These are phyloP conservation scores for Tetrapyrgos nigripes DNA, from an alignment of 1,284 basidiomycete species.

Conservation along the genomic window DNA sequence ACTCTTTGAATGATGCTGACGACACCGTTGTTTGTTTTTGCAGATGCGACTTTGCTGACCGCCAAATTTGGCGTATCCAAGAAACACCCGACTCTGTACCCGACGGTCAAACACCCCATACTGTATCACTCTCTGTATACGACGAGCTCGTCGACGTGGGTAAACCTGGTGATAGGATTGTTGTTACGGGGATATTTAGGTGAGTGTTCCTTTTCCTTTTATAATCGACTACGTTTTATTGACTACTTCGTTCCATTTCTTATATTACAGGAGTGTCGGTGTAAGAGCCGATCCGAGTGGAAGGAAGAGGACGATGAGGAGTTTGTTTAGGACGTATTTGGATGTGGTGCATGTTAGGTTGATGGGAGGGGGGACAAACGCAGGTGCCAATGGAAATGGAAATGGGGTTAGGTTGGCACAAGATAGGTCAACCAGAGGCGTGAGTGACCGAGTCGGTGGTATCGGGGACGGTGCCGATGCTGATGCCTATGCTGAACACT, in stretches of 20 bases:
- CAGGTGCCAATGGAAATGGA: too few species aligned
- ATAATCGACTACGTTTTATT: too few species aligned
- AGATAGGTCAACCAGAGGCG: conserved; percentile 83
- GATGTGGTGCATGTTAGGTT: conserved; percentile 94
- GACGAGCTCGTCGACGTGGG: conserved; percentile 96
- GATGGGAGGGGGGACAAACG: conserved; percentile 70
- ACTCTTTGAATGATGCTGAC: too few species aligned
- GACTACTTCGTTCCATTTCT: too few species aligned
- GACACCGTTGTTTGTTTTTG: too few species aligned
- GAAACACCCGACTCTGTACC: conserved; percentile 98
- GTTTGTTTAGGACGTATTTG: conserved; percentile 96
- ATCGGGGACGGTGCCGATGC: conserved; percentile 76
- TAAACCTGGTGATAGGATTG: conserved; percentile 94
- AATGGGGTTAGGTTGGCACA: too few species aligned
- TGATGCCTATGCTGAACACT: conserved; percentile 31
- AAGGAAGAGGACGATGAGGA: conserved; percentile 92
- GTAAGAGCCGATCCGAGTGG: too few species aligned
- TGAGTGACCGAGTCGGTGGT: conserved; percentile 86
- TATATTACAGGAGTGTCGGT: too few species aligned
- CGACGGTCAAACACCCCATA: conserved; percentile 98
- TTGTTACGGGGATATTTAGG: conserved; percentile 94
- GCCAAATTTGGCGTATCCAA: conserved; percentile 94
- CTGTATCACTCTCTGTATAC: conserved; percentile 94
- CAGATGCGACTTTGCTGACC: conserved; percentile 95
- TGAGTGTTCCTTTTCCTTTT: conserved; percentile 92